Conservation (phyloP, 257 asterid species). For the Solanum medicagineum region DNA sequence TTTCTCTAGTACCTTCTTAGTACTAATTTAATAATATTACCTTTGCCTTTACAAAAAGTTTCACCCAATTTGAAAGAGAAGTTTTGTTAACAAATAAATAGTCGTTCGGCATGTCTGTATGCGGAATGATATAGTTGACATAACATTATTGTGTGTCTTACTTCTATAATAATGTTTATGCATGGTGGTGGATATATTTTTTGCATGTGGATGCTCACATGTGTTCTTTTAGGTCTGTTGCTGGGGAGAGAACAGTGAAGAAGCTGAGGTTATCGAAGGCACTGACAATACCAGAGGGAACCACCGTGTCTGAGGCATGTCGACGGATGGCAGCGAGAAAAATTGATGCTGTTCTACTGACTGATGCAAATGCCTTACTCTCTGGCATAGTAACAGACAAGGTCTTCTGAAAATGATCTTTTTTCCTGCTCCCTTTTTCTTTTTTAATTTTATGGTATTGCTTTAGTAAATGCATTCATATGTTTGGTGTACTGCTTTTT, state of each 20-base stretch:
- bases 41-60: not conserved
- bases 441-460: not conserved
- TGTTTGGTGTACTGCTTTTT: not conserved
- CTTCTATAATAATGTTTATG: not conserved
- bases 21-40: not conserved
- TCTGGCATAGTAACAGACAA: slow-evolving; percentile 97
- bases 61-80: not conserved
- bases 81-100: not conserved
- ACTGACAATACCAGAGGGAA: slow-evolving; percentile 89
- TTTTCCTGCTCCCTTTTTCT: not conserved
- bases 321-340: slow-evolving; percentile 89
- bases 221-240: slow-evolving; percentile 29
- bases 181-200: not conserved
- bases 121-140: not conserved
- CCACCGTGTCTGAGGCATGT: slow-evolving; percentile 88
- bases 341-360: slow-evolving; percentile 82
- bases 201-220: not conserved
- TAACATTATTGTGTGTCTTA: not conserved
- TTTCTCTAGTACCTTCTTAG: not conserved
- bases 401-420: slow-evolving; percentile 20
- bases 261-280: slow-evolving; percentile 86
- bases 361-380: slow-evolving; percentile 85
- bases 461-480: not conserved
- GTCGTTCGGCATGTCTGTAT: not conserved
- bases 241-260: slow-evolving; percentile 92